A percentile compares a stretch with the other conserved stretches of the same genome.
Conservation (phyloP, 495 filamentous ascomycete species). For the Stereocaulon alpinum region DNA sequence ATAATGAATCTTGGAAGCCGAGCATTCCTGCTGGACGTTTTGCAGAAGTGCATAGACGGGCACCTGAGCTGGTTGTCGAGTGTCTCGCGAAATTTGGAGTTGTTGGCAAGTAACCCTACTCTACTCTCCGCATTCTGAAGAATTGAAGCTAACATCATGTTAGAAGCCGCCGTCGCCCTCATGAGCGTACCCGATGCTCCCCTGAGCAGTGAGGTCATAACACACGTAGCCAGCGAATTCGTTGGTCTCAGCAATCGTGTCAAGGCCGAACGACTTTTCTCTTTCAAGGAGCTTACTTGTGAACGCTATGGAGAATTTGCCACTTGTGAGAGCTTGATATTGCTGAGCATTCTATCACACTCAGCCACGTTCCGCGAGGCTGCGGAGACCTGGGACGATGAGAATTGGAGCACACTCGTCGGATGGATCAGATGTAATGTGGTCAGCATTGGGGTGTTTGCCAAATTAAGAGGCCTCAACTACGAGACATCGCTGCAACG, state of each 20-base stretch:
- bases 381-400: neutral
- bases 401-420: neutral
- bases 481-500: neutral
- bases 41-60: neutral
- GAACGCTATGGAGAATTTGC: too few species aligned
- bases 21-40: neutral
- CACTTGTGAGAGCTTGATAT: neutral
- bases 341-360: neutral
- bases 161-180: too few species aligned
- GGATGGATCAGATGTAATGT: neutral
- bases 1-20: neutral
- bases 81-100: neutral
- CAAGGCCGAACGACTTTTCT: too few species aligned
- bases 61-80: neutral
- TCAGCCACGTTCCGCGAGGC: neutral
- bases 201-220: too few species aligned
- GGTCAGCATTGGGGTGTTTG: neutral
- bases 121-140: neutral
- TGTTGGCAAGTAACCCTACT: neutral
- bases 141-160: too few species aligned
- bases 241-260: too few species aligned
- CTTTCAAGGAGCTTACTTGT: too few species aligned
- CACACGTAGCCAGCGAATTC: too few species aligned
- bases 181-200: too few species aligned
- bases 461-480: neutral